Conservation (phyloP, 129 eudicot species). For the Helichrysum umbraculigerum region DNA sequence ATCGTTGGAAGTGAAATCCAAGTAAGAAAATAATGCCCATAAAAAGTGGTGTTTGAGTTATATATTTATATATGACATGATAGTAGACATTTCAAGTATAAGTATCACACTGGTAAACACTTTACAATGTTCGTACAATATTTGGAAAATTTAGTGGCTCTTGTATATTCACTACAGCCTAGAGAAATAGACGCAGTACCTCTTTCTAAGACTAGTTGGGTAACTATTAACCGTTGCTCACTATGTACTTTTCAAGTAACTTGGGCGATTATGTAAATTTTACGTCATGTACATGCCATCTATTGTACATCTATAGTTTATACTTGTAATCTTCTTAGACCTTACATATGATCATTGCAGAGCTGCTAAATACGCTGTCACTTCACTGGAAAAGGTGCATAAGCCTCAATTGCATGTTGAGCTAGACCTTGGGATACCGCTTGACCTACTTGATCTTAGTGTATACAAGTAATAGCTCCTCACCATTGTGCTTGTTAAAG, state of each 20-base stretch:
- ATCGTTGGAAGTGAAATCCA: neutral
- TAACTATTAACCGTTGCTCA: neutral
- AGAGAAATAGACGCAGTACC: neutral
- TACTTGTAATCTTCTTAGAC: neutral
- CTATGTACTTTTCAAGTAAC: neutral
- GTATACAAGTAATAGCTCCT: constrained; percentile 75
- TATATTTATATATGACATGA: neutral
- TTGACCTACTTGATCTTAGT: constrained; percentile 96
- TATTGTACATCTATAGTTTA: neutral
- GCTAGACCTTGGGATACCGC: constrained; percentile 94
- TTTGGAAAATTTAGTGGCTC: neutral
- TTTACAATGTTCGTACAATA: neutral
- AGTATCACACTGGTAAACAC: neutral
- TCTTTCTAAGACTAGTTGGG: neutral
- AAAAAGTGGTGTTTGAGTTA: neutral
- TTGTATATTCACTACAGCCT: neutral
- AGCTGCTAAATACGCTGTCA: constrained; percentile 61
- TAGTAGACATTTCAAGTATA: too few species aligned
- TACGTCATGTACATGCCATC: neutral
- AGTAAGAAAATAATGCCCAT: neutral
- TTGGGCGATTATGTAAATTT: neutral
- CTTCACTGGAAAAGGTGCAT: constrained; percentile 79
- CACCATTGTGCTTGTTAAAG: neutral
- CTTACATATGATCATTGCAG: constrained; percentile 50
- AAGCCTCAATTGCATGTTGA: constrained; percentile 92